Conservation (phyloP, 208 protist genomes). For the Acanthamoeba triangularis region DNA sequence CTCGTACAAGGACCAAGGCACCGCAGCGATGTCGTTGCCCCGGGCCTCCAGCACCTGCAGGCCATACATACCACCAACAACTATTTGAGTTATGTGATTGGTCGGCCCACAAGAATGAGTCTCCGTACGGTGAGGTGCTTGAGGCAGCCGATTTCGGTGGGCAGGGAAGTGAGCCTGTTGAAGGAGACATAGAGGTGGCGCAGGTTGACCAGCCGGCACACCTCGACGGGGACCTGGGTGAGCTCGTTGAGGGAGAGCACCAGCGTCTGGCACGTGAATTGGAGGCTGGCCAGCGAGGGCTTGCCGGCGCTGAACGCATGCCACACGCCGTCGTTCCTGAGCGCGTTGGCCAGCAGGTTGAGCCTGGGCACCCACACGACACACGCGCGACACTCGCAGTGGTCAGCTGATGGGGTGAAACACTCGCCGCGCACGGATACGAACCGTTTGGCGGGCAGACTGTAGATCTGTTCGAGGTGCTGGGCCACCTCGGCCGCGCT, state of each 20-base stretch:
- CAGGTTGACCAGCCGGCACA: slow-evolving; percentile 7
- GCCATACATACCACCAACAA: no score
- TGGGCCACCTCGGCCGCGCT: neutral
- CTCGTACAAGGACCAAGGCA: slow-evolving; percentile 9
- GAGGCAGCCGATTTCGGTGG: neutral
- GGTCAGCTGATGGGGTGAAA: neutral
- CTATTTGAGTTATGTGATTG: no score
- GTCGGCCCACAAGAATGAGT: no score
- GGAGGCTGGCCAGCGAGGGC: neutral
- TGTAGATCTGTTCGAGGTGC: neutral
- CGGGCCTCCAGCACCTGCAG: slow-evolving; percentile 7
- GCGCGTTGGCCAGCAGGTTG: neutral
- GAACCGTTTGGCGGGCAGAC: neutral
- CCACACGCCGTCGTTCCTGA: neutral
- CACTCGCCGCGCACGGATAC: neutral
- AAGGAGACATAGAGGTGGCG: slow-evolving; percentile 27
- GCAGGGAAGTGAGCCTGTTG: slow-evolving; percentile 11
- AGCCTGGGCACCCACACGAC: neutral
- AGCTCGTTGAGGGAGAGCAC: slow-evolving; percentile 41
- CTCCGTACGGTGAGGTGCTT: slow-evolving; percentile 28
- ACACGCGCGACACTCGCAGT: no score
- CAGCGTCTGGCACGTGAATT: slow-evolving; percentile 34
- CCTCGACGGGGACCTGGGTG: neutral
- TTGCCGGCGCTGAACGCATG: neutral
- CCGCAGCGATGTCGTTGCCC: neutral